phyloP scores from a whole-genome alignment of 805 yeast species.

The Cephaloascus fragrans region DNA sequence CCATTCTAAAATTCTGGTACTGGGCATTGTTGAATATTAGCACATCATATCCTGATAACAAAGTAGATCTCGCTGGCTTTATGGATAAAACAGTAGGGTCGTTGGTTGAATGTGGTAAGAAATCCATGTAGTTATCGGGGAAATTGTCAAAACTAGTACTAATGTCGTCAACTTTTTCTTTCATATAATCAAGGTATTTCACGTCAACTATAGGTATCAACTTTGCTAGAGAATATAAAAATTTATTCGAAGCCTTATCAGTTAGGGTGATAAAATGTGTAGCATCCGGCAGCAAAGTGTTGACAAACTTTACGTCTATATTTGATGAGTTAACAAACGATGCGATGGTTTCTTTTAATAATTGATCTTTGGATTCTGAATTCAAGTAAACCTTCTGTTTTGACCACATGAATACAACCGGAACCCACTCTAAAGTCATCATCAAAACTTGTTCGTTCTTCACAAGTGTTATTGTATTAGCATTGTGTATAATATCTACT shows the following conservation, averaged over 20 bases:
- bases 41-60: constrained; percentile 14
- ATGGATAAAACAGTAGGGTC: neutral
- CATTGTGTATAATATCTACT: too few species aligned
- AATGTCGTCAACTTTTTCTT: constrained; percentile 9
- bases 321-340: neutral
- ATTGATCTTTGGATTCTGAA: neutral
- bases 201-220: constrained; percentile 17
- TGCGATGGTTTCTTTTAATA: neutral
- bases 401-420: neutral
- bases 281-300: constrained; percentile 12
- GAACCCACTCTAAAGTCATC: neutral
- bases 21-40: constrained; percentile 12
- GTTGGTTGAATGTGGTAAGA: neutral
- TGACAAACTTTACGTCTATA: constrained; percentile 5
- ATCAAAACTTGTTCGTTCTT: too few species aligned
- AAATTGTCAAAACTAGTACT: constrained; percentile 14
- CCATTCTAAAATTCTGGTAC: constrained; percentile 9
- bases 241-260: constrained; percentile 12
- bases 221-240: constrained; percentile 18
- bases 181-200: constrained; percentile 8
- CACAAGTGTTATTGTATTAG: too few species aligned
- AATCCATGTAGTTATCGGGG: neutral
- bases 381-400: neutral
- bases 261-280: constrained; percentile 13
- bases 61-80: constrained; percentile 9